These are phyloP conservation scores for Trametes hirsuta DNA, from an alignment of 1,284 basidiomycete genomes.

Conservation along the genomic window DNA sequence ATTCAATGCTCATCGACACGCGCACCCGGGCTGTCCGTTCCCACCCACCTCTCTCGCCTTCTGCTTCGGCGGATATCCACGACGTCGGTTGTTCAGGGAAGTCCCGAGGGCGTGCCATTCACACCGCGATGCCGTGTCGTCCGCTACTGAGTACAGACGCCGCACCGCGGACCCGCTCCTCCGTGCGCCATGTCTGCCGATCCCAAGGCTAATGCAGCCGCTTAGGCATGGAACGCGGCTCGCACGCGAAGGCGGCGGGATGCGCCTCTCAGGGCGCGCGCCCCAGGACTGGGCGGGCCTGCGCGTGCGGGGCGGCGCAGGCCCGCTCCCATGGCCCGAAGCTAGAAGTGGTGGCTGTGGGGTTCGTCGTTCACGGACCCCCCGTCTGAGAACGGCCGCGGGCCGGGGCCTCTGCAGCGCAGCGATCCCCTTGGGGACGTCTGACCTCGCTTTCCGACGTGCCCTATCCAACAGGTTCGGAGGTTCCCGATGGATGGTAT, in stretches of 20 bases:
- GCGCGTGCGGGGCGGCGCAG: neutral
- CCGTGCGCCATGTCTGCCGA: neutral
- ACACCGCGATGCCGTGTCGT: conserved; percentile 3
- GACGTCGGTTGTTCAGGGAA: conserved; percentile 1
- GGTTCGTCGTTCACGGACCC: conserved; percentile 1
- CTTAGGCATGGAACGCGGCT: neutral
- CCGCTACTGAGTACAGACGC: neutral
- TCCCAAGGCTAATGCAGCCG: neutral
- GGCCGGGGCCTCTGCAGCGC: neutral
- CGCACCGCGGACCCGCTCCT: neutral
- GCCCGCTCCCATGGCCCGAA: neutral
- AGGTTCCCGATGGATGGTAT: neutral
- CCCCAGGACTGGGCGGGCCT: neutral
- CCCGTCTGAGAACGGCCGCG: conserved; percentile 3
- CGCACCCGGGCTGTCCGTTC: neutral
- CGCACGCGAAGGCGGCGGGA: neutral
- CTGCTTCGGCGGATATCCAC: conserved; percentile 1
- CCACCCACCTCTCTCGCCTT: neutral
- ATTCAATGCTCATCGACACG: conserved; percentile 7
- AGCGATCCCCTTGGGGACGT: conserved; percentile 12
- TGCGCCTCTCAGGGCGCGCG: neutral
- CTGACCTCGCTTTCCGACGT: neutral
- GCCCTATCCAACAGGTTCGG: neutral
- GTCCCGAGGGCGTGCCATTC: conserved; percentile 5
- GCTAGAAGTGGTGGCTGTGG: conserved; percentile 6